Evolutionary conservation across 1,284 basidiomycete species (phyloP), one percentile per base, ranked within the genome.

Genomic region (Ganoderma leucocontextum): DNA sequence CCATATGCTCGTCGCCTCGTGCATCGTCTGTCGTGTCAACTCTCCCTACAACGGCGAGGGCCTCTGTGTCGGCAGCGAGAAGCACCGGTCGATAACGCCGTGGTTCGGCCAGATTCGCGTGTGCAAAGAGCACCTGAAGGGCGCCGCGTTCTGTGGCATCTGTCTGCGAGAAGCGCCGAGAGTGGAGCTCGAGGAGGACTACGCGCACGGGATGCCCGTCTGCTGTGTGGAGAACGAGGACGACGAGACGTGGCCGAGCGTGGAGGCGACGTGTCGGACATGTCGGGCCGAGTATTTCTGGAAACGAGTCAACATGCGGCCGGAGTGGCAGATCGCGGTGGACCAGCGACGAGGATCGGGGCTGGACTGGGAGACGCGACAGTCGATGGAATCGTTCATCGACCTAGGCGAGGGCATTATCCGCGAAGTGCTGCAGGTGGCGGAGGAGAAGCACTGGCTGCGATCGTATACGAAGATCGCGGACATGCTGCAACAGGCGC

Each of bases 401-500:
- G 91, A 92, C 64, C 80, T 89, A 22, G 91, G 87, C 3, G 92
- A 94, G 71, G 92, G 92, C n/a, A 85, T 82, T 1, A 84, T 93
- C 65, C 74, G 77, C 36, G 88, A 91, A 59, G 87, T 93, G n/a
- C 76, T 92, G 39, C 76, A 75, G 53, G 76, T 89, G 35, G 89
- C 89, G 36, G 82, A 86, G 69, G 92, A 93, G 77, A 91, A 91
- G 78, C 81, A 84, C 64, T 94, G 92, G 92, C 77, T 93, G 60
- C 81, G 87, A 53, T 83, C 80, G 63, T 79, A 87, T 75, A 93
- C 91, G 0, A 88, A 89, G 71, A 82, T 93, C 64, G 80, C 81
- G 2, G 89, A 91, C 66, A 84, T 92, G 77, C 84, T 91, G 76
- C 82, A 84, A 70, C 89, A 93, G 70, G 88, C 90, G 3, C 77